Percentiles rank a stretch among this genome's conserved stretches.
These are phyloP conservation scores for Primulina eburnea DNA, from an alignment of 257 asterid genomes.

Conservation along the genomic window DNA sequence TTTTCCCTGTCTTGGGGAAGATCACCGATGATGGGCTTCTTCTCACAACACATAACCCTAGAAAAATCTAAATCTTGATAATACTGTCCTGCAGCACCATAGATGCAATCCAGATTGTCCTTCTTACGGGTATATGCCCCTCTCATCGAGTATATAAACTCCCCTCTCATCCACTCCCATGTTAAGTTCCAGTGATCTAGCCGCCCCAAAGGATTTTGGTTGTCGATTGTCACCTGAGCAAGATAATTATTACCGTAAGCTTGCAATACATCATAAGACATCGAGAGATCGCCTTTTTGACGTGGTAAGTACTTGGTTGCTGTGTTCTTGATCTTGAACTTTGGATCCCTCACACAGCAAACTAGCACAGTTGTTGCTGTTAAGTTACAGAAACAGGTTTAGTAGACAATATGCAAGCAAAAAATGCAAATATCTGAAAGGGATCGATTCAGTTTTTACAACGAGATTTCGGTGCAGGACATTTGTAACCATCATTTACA, in stretches of 20 bases:
- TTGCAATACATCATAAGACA: conserved; percentile 48
- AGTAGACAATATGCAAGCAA: neutral
- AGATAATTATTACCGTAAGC: conserved; percentile 44
- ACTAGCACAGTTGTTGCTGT: conserved; percentile 41
- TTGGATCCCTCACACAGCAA: conserved; percentile 55
- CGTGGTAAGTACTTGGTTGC: conserved; percentile 46
- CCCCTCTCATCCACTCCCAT: conserved; percentile 75
- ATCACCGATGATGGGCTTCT: conserved; percentile 51
- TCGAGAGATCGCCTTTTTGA: conserved; percentile 42
- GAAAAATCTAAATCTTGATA: conserved; percentile 50
- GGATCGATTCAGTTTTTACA: conserved; percentile 23
- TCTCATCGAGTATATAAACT: conserved; percentile 49
- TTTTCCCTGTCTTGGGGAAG: conserved; percentile 44
- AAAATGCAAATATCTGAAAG: neutral
- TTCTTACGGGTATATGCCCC: conserved; percentile 54
- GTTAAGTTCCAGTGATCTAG: conserved; percentile 75
- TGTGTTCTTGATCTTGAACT: conserved; percentile 32
- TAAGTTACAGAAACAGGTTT: neutral
- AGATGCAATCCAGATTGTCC: conserved; percentile 47
- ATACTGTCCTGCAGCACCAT: conserved; percentile 48
- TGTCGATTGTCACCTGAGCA: conserved; percentile 62
- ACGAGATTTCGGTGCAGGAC: conserved; percentile 40
- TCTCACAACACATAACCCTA: conserved; percentile 44
- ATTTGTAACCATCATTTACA: conserved; percentile 51
- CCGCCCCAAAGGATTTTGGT: conserved; percentile 57